A percentile compares a stretch with the other conserved stretches of the same genome.
phyloP scores from a whole-genome alignment of 257 asterid species.

The Handroanthus guayacan region DNA sequence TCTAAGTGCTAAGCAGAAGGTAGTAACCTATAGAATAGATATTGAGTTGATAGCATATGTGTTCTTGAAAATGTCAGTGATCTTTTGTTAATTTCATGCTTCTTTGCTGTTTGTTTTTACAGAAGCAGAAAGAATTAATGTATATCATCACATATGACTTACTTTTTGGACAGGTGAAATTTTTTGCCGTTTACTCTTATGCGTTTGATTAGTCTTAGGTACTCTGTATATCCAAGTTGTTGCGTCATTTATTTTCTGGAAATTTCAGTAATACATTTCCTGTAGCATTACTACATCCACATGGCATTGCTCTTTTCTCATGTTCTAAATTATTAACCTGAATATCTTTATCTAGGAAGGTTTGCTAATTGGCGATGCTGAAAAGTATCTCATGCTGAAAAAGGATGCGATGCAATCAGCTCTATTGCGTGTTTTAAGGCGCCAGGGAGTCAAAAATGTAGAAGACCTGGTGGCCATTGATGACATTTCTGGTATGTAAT shows the following conservation, averaged over 20 bases:
- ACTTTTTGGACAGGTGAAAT: slow-evolving; percentile 82
- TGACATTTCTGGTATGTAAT: slow-evolving; percentile 56
- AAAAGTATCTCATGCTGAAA: slow-evolving; percentile 66
- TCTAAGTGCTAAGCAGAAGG: slow-evolving; percentile 85
- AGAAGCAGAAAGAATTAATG: slow-evolving; percentile 81
- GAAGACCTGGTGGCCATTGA: slow-evolving; percentile 68
- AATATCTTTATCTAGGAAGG: slow-evolving; percentile 51
- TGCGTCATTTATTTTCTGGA: slow-evolving; percentile 3
- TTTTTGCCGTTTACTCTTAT: slow-evolving; percentile 3
- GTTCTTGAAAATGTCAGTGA: slow-evolving; percentile 14
- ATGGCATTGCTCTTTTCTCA: slow-evolving; percentile 22
- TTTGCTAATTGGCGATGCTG: slow-evolving; percentile 82
- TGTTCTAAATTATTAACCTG: slow-evolving; percentile 21
- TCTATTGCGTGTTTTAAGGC: slow-evolving; percentile 56
- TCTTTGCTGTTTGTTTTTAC: slow-evolving; percentile 43
- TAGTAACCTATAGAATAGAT: slow-evolving; percentile 35
- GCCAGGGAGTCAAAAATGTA: slow-evolving; percentile 60
- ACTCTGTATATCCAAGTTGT: background rate
- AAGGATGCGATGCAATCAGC: slow-evolving; percentile 68
- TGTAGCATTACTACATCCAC: background rate
- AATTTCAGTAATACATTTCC: background rate
- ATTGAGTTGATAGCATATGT: background rate
- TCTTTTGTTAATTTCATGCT: slow-evolving; percentile 9
- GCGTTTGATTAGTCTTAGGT: background rate
- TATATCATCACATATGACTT: slow-evolving; percentile 75